Conservation (phyloP, 345 rosid genomes). For the Boechera divaricarpa region DNA sequence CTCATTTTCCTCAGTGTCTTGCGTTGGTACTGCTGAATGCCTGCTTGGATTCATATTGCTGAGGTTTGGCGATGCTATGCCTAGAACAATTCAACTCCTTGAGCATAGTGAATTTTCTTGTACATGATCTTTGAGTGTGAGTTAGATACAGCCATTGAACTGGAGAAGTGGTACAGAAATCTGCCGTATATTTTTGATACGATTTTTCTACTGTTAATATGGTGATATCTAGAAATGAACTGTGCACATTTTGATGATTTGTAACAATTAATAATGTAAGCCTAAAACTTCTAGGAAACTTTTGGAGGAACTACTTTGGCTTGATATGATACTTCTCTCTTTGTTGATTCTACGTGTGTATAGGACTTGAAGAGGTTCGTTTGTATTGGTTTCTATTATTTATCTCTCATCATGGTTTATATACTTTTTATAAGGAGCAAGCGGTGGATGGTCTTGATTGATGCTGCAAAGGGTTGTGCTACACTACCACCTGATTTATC, state of each 20-base stretch:
- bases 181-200: neutral
- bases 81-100: neutral
- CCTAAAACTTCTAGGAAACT: neutral
- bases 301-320: conserved; percentile 28
- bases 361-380: conserved; percentile 10
- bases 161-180: conserved; percentile 4
- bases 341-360: neutral
- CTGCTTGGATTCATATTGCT: conserved; percentile 10
- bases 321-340: conserved; percentile 9
- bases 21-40: conserved; percentile 1
- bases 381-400: conserved; percentile 4
- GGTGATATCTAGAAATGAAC: conserved; percentile 12
- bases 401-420: conserved; percentile 24
- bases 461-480: conserved; percentile 97
- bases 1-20: conserved; percentile 8
- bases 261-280: conserved; percentile 7
- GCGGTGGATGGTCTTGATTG: conserved; percentile 86
- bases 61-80: conserved; percentile 10
- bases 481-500: conserved; percentile 83
- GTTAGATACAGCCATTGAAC: neutral
- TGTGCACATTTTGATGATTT: neutral
- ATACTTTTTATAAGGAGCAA: conserved; percentile 50
- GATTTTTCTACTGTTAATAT: neutral
- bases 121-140: conserved; percentile 5
- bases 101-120: neutral